Base-by-base conservation (phyloP, 441 rosid species). In the Populus hybrid region DNA sequence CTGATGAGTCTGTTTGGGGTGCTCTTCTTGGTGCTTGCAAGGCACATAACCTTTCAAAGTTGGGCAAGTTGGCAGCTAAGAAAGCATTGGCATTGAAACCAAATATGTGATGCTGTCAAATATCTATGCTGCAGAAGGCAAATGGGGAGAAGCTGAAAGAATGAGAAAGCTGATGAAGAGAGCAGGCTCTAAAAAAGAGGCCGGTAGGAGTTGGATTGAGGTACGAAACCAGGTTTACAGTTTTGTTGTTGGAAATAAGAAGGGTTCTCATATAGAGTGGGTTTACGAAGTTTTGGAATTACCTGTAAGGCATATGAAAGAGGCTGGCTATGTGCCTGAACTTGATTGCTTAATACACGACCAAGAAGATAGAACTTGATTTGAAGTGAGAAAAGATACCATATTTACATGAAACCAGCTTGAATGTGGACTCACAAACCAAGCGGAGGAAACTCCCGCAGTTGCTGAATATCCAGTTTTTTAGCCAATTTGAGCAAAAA, bases 161-260 rank as follows among this genome's bases (percentile, higher is more conserved):
- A 84, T 87, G 79, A 88, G 98, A 87, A 91, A 88, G 88, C 70
- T 84, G 82, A 86, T 94, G 86, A 87, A 85, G 77, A 81, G 80
- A 73, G 85, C 84, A 73, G 92, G 87, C 67, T 87, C 79, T 78
- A 91, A 85, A 80, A 96, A 96, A 82, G 98, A 94, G 84, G 87
- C 87, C 4, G 98, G 98, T 70, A 87, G 88, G 84, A 96, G 98
- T 81, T 94, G 98, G 98, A 90, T 92, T 54, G 89, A 88, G 81
- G 80, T 92, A 50, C 85, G 86, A 75, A 88, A 90, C 74, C 87
- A 84, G 76, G 89, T 89, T 72, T 81, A 78, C 74, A 84, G 94
- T 78, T 90, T 93, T 67, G 87, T 92, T 28, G 95, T 84, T 69
- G 84, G 83, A 46, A 93, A 87, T 76, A 87, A 85, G 84, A 74